Conservation (phyloP, 257 asterid genomes). For the Eustoma russellianum region DNA sequence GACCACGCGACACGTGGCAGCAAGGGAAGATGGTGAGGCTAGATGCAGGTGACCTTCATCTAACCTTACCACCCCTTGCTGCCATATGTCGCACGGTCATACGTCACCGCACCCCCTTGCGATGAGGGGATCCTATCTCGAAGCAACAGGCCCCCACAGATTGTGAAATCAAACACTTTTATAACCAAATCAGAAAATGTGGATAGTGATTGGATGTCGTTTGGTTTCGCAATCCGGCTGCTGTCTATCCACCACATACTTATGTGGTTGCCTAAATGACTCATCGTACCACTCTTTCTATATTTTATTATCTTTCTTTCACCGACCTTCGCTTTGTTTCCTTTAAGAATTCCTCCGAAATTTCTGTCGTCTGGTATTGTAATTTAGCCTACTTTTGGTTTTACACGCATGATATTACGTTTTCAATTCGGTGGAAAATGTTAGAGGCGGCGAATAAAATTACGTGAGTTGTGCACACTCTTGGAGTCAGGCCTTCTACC, state of each 20-base stretch:
- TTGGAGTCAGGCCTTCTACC: too few species aligned
- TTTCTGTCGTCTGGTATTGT: not conserved
- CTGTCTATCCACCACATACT: conserved; percentile 8
- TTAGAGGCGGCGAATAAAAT: too few species aligned
- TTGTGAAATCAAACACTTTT: too few species aligned
- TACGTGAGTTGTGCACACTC: too few species aligned
- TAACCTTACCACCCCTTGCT: too few species aligned
- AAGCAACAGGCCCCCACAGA: too few species aligned
- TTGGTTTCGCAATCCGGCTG: conserved; percentile 9
- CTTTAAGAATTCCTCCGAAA: not conserved
- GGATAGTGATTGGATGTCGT: conserved; percentile 9
- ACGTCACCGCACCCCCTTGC: too few species aligned
- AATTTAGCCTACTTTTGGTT: not conserved
- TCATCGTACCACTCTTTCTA: not conserved
- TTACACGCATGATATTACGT: not conserved
- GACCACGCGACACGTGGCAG: too few species aligned
- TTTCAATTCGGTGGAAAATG: not conserved
- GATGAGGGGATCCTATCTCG: too few species aligned
- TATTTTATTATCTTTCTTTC: not conserved
- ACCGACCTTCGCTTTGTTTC: not conserved
- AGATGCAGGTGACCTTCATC: too few species aligned
- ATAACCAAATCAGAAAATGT: not conserved
- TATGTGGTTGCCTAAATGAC: conserved; percentile 2
- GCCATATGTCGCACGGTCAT: too few species aligned
- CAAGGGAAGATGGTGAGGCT: too few species aligned